Percentiles rank a stretch among this genome's conserved stretches.
These are phyloP conservation scores for Leccinum disarticulatum DNA, from an alignment of 768 basidiomycete genomes.

Conservation along the genomic window DNA sequence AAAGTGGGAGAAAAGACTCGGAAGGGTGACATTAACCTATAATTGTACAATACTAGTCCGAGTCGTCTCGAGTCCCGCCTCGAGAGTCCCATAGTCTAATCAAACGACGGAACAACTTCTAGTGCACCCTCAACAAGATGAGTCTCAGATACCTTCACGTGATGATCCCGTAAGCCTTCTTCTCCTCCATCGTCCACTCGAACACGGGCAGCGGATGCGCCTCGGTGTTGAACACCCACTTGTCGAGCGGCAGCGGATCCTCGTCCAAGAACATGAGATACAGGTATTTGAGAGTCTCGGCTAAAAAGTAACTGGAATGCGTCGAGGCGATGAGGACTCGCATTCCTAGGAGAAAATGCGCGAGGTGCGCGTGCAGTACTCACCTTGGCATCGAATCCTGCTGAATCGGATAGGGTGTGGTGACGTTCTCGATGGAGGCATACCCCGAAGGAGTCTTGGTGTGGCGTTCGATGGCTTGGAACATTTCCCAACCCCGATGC, in stretches of 20 bases:
- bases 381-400: constrained; percentile 72
- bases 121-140: background rate
- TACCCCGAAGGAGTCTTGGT: constrained; percentile 62
- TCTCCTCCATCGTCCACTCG: background rate
- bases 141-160: background rate
- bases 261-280: background rate
- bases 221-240: background rate
- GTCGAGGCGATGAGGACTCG: background rate
- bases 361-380: constrained; percentile 13
- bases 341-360: background rate
- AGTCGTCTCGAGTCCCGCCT: background rate
- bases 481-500: constrained; percentile 67
- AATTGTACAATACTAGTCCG: background rate
- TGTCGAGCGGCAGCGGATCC: background rate
- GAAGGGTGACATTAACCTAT: background rate
- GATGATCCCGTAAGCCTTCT: background rate
- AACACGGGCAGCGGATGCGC: background rate
- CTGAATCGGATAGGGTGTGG: constrained; percentile 35
- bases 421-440: constrained; percentile 51
- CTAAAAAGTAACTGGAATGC: background rate
- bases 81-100: background rate
- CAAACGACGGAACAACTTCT: background rate
- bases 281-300: background rate
- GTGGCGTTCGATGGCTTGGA: constrained; percentile 60
- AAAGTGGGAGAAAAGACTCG: background rate